Evolutionary conservation across 192 early-diverging fungal species (phyloP), one percentile per base, ranked within the genome.

Genomic region (Backusella macrospora): DNA sequence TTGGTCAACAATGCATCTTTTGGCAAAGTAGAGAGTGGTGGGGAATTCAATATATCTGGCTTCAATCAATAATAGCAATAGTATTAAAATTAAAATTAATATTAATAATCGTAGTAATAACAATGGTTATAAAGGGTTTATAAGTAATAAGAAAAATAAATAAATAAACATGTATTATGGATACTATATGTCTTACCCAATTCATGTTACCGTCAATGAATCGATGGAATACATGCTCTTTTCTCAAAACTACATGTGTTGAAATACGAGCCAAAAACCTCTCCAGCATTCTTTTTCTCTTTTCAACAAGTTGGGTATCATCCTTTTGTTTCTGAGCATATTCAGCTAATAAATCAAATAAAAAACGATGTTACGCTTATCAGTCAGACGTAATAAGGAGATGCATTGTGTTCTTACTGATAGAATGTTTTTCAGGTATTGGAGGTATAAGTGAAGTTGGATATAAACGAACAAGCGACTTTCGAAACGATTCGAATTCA

Each of bases 341-440:
- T 45, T 87, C 87, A 70, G 80, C 88, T 78, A 75, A 45, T 49
- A 14, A n/a, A 23, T 34, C 29, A 34, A 46, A 43, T 42, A 55
- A 77, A 29, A 67, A 55, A 18, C 4, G 13, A 34, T 34, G 29
- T 34, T 34, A 34, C 29, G 29, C 29, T 34, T 34, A 34, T 34
- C 29, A 34, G 29, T 34, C 29, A 34, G 29, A 34, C 29, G 2
- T 34, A 34, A 34, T 34, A 23, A 49, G 15, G 5, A n/a, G 6
- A 52, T 59, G 55, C 6, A 59, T 59, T 48, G 29, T 23, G 13
- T 68, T 85, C 75, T 86, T 88, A 81, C 90, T 84, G 46, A 99
- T 80, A 23, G 93, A 90, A 85, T 99, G 96, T 83, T 99, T 99
- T 71, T 97, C 96, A 15, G 97, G 97, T 71, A 99, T 96, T 18